Percentiles rank a stretch among this genome's conserved stretches.
These are phyloP conservation scores for Malbranchea cinnamomea DNA, from an alignment of 2,329 filamentous ascomycete species.

Conservation along the genomic window DNA sequence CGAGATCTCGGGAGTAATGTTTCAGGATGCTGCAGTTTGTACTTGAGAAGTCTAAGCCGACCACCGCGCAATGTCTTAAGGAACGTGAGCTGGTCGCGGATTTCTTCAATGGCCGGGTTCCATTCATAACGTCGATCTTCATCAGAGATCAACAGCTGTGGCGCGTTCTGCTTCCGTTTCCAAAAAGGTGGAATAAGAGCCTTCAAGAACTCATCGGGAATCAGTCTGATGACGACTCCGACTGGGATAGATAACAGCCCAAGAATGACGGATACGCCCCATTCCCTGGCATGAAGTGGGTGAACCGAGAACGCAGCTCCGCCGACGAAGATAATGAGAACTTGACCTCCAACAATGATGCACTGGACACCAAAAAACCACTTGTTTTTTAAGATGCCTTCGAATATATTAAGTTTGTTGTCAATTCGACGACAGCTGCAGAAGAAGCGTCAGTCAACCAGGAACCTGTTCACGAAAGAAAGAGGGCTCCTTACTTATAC, in stretches of 20 bases:
- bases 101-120: conserved; percentile 48
- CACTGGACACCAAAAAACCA: conserved; percentile 46
- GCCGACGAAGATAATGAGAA: conserved; percentile 58
- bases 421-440: conserved; percentile 26
- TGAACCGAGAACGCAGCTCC: conserved; percentile 50
- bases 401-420: conserved; percentile 30
- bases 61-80: conserved; percentile 49
- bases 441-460: conserved; percentile 1
- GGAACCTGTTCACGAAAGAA: not conserved
- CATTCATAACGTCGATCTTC: conserved; percentile 36
- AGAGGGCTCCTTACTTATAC: conserved; percentile 9
- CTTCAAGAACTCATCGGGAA: conserved; percentile 41
- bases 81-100: conserved; percentile 48
- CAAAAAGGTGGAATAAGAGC: conserved; percentile 27
- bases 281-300: conserved; percentile 47
- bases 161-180: conserved; percentile 21
- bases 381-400: conserved; percentile 27
- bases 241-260: conserved; percentile 53
- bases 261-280: conserved; percentile 55
- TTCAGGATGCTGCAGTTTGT: conserved; percentile 45
- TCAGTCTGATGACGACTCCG: conserved; percentile 44
- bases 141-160: conserved; percentile 30
- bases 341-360: conserved; percentile 53
- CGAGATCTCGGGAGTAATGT: conserved; percentile 30
- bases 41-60: conserved; percentile 43